These are phyloP conservation scores for Plectranthus barbatus DNA, from an alignment of 257 asterid genomes.

Conservation along the genomic window DNA sequence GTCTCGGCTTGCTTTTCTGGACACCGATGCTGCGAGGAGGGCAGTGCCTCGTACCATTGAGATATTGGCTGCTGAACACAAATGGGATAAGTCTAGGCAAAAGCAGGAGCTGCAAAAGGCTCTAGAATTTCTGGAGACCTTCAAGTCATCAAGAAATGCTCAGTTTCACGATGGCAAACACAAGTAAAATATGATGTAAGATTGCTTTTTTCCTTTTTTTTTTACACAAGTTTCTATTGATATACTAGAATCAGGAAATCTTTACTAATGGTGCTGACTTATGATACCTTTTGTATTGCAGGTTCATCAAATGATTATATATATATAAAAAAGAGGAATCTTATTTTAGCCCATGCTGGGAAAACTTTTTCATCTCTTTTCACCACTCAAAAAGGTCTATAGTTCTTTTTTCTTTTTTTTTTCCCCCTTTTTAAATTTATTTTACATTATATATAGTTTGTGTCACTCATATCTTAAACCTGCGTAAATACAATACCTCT, in stretches of 20 bases:
- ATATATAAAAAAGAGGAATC: neutral
- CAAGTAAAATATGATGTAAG: slow-evolving; percentile 34
- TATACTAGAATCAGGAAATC: neutral
- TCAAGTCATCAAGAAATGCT: slow-evolving; percentile 87
- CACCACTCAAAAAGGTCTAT: slow-evolving; percentile 11
- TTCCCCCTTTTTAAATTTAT: neutral
- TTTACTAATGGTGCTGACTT: neutral
- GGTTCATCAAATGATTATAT: slow-evolving; percentile 20
- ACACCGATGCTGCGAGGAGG: slow-evolving; percentile 84
- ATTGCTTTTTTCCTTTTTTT: neutral
- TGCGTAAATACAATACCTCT: too few relatives aligned
- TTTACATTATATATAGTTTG: neutral
- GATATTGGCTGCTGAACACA: slow-evolving; percentile 74
- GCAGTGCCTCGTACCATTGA: slow-evolving; percentile 76
- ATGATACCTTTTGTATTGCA: slow-evolving; percentile 10
- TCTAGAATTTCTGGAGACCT: slow-evolving; percentile 71
- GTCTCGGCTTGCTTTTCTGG: slow-evolving; percentile 94
- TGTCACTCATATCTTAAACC: neutral
- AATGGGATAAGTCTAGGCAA: slow-evolving; percentile 84
- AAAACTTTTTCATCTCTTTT: neutral
- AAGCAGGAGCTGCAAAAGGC: slow-evolving; percentile 52
- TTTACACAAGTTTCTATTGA: neutral
- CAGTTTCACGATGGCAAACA: slow-evolving; percentile 95
- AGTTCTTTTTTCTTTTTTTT: neutral
- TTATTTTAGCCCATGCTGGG: neutral